Evolutionary conservation across 768 basidiomycete genomes (phyloP).

Genomic region (Boletus tomentosulus): DNA sequence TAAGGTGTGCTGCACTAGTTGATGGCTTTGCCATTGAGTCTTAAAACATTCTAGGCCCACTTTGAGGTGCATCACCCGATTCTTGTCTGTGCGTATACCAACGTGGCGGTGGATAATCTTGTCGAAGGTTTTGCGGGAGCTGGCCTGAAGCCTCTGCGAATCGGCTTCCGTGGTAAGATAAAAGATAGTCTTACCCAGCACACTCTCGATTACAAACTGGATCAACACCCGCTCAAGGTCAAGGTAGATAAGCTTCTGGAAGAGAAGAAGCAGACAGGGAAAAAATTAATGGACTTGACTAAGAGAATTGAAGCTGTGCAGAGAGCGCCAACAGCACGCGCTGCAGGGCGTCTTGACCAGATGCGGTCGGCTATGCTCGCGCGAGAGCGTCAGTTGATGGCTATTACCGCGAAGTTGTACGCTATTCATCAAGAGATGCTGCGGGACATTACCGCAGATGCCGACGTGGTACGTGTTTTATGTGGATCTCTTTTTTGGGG

Average conservation of each 20-base stretch:
- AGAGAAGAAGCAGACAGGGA: constrained; percentile 32
- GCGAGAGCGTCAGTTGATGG: constrained; percentile 31
- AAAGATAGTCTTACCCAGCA: constrained; percentile 49
- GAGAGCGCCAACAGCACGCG: constrained; percentile 11
- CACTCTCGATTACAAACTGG: constrained; percentile 62
- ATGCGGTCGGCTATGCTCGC: constrained; percentile 25
- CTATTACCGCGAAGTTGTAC: constrained; percentile 43
- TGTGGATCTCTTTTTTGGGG: neutral
- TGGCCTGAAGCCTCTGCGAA: constrained; percentile 69
- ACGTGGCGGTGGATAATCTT: constrained; percentile 89
- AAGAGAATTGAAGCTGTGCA: constrained; percentile 22
- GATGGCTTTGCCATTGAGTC: neutral
- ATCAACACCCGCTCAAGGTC: constrained; percentile 52
- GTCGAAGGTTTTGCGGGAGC: constrained; percentile 64
- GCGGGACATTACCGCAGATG: constrained; percentile 53
- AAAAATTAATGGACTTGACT: constrained; percentile 23
- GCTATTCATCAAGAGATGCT: constrained; percentile 61
- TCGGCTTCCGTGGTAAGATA: constrained; percentile 63
- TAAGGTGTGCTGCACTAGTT: constrained; percentile 43
- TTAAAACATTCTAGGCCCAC: constrained; percentile 44
- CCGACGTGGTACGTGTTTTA: constrained; percentile 63
- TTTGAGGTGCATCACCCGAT: constrained; percentile 82
- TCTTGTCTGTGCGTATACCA: constrained; percentile 92
- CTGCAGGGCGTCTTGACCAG: constrained; percentile 23
- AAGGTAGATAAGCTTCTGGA: constrained; percentile 40